Conservation (phyloP, 1,284 basidiomycete species). For the Spongiforma sp. region DNA sequence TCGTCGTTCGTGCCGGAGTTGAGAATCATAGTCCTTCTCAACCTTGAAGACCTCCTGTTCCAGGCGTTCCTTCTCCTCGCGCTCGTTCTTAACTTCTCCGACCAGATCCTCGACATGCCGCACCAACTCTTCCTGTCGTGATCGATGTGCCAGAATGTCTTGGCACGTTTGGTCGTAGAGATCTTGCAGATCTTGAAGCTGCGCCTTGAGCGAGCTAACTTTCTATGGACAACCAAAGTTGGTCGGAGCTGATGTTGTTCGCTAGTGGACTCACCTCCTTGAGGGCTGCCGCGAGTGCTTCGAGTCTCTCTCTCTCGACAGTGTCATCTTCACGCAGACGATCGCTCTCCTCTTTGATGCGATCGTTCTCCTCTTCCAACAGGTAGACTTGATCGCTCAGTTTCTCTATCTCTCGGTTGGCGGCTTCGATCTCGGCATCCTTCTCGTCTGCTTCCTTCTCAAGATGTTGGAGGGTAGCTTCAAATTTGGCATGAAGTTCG, state of each 20-base stretch:
- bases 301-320: slow-evolving; percentile 73
- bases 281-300: slow-evolving; percentile 71
- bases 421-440: slow-evolving; percentile 67
- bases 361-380: slow-evolving; percentile 62
- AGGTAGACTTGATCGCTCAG: slow-evolving; percentile 68
- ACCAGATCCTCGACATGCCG: slow-evolving; percentile 79
- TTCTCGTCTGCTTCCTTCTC: slow-evolving; percentile 75
- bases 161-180: slow-evolving; percentile 63
- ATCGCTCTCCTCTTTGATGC: slow-evolving; percentile 54
- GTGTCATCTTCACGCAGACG: slow-evolving; percentile 67
- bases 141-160: slow-evolving; percentile 65
- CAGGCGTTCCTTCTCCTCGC: slow-evolving; percentile 58
- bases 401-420: slow-evolving; percentile 77
- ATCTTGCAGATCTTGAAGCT: slow-evolving; percentile 66
- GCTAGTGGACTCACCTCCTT: slow-evolving; percentile 72
- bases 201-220: slow-evolving; percentile 61
- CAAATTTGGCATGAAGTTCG: slow-evolving; percentile 75
- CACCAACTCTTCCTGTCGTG: slow-evolving; percentile 77
- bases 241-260: slow-evolving; percentile 1
- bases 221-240: slow-evolving; percentile 52
- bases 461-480: slow-evolving; percentile 71
- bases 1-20: slow-evolving; percentile 62
- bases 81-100: slow-evolving; percentile 62
- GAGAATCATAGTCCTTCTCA: slow-evolving; percentile 62
- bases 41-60: slow-evolving; percentile 61